Evolutionary conservation across 768 basidiomycete species (phyloP), one percentile per base, ranked within the genome.

Genomic region (Lactarius deliciosus): DNA sequence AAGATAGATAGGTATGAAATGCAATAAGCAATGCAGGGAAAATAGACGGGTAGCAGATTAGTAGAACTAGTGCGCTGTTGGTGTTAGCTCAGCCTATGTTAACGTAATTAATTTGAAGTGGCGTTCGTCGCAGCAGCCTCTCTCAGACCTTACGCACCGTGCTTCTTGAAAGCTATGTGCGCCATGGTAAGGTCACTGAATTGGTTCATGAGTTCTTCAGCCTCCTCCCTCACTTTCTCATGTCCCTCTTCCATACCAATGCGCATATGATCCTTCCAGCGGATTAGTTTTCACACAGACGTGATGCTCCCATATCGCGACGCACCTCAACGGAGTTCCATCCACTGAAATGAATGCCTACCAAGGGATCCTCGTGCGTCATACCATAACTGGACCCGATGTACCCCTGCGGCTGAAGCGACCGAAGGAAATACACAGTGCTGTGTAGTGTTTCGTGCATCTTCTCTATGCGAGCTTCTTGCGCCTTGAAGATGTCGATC

Each of bases 301-400:
- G 25, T 53, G 13, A 28, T 15, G 25, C 13, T 28, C 6, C 50
- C 25, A 2, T 22, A 4, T 16, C 13, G 15, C 50, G 22, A 63
- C 56, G 57, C 1, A 66, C 65, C 65, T 66, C 65, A 22, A 63
- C 25, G 3, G 30, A 16, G 5, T 20, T 41, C 65, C 65, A 66
- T 20, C 65, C 65, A 5, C 3, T 18, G 25, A 63, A 1, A 20
- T 58, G 36, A 6, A 59, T 20, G 22, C 65, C 65, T 30, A 18
- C 34, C 11, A 47, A 34, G 18, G 6, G 16, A 7, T 66, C 57
- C 18, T 58, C 65, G n/a, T 22, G 0, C 0, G 57, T 16, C 9
- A 63, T 7, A 10, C 65, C 61, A 61, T 22, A 54, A 22, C 40
- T 30, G 10, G 43, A 57, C 57, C 22, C 50, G n/a, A 36, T 7